phyloP scores from a whole-genome alignment of 768 basidiomycete genomes.

The Trametes meyenii region DNA sequence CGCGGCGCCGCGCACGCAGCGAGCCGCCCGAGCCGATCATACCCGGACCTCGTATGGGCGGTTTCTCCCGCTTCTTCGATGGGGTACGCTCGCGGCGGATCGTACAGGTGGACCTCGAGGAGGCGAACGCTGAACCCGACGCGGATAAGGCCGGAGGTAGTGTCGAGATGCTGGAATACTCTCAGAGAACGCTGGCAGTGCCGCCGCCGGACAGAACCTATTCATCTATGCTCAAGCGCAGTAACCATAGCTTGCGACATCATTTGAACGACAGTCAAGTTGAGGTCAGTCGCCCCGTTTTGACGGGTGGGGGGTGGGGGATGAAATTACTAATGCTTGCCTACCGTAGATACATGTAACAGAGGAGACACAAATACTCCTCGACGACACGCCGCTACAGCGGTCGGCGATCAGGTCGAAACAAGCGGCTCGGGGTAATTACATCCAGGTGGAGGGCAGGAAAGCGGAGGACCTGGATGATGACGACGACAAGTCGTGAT shows the following conservation, averaged over 20 bases:
- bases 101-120: background rate
- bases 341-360: constrained; percentile 7
- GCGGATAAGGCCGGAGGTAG: background rate
- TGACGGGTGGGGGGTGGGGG: background rate
- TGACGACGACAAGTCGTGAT: background rate
- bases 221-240: constrained; percentile 14
- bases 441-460: too few relatives aligned
- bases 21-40: constrained; percentile 3
- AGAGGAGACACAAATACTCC: constrained; percentile 5
- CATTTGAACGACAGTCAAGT: constrained; percentile 9
- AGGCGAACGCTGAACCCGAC: background rate
- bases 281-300: background rate
- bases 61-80: constrained; percentile 11
- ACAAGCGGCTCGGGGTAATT: too few relatives aligned
- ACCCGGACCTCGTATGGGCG: background rate
- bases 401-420: too few relatives aligned
- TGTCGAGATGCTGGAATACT: constrained; percentile 11
- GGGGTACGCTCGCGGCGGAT: background rate
- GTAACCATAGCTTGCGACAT: constrained; percentile 9
- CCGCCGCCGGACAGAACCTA: constrained; percentile 2
- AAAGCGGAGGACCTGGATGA: background rate
- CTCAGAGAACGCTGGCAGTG: background rate
- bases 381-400: constrained; percentile 3
- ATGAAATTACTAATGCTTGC: background rate
- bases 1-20: constrained; percentile 7